Base-by-base conservation (phyloP, 805 yeast species). In the Komagataella kurtzmanii region DNA sequence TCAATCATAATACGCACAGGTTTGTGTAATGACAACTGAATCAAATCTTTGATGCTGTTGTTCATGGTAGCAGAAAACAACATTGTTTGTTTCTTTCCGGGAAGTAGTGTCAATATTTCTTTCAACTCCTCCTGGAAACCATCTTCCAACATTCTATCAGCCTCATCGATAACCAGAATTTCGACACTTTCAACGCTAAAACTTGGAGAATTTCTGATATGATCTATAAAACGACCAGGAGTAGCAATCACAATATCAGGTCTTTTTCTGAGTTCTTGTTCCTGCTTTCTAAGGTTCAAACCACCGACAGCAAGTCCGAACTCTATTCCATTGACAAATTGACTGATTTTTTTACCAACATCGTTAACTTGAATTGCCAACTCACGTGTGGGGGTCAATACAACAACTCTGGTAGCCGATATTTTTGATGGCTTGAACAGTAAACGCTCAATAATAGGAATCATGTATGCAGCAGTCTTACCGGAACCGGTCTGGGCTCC, bases 401-500 rank as follows among this genome's bases (percentile, higher is more conserved):
- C 87, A 46, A 93, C 77, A 17, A 93, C 99, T 64, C 97, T 78
- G 1, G 98, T 90, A 1, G 95, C 78, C 0, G 97, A 84, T 4
- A 86, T 70, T 61, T 86, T 86, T 51, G 87, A 75, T 10, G 98
- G 97, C 59, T 93, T 87, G 69, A 83, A 91, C 30, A 93, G 69
- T 43, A 93, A 73, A 69, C 99, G 81, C 69, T 93, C 99, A 54
- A 93, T 80, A 47, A 90, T 88, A 12, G 99, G 99, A 52, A 93
- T 85, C 84, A 93, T 83, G 65, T 88, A 93, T 1, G 99, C 99
- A 2, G 97, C 99, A 21, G 99, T 93, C 66, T 93, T 93, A 77
- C 99, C 99, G 18, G 98, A 91, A 72, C 99, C 99, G 3, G 99
- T 93, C 21, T 88, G 96, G 43, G 99, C 99, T 73, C 98, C 98